phyloP scores from a whole-genome alignment of 148 eudicot species.

The Euryodendron excelsum region DNA sequence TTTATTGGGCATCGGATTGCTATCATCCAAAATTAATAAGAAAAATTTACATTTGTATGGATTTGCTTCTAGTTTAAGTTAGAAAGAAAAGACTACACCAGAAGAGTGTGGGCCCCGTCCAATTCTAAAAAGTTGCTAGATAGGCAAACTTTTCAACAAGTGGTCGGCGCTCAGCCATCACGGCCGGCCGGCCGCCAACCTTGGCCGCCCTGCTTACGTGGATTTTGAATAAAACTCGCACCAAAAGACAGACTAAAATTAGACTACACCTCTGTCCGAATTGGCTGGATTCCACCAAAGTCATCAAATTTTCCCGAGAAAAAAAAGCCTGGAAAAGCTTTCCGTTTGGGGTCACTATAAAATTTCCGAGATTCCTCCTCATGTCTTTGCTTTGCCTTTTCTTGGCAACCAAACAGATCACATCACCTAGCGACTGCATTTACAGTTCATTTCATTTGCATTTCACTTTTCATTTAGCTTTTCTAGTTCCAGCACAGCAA shows the following conservation, averaged over 20 bases:
- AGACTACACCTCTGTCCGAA: no score
- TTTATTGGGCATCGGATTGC: no score
- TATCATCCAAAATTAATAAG: no score
- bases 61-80: no score
- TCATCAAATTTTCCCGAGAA: not conserved
- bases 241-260: not conserved
- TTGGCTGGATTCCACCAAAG: constrained; percentile 3
- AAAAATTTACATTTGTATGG: no score
- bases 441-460: constrained; percentile 9
- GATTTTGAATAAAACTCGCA: not conserved
- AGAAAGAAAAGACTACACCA: no score
- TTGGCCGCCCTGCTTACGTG: constrained; percentile 11
- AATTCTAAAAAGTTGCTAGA: no score
- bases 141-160: not conserved
- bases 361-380: not conserved
- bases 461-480: constrained; percentile 10
- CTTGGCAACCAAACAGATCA: constrained; percentile 1
- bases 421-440: not conserved
- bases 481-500: not conserved
- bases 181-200: not conserved
- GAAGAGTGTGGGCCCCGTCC: no score
- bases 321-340: not conserved
- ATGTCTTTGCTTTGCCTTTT: not conserved
- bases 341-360: not conserved
- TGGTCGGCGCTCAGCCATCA: constrained; percentile 9